These are phyloP conservation scores for Arthrobotrys entomopaga DNA, from an alignment of 2,329 filamentous ascomycete genomes.

Conservation along the genomic window DNA sequence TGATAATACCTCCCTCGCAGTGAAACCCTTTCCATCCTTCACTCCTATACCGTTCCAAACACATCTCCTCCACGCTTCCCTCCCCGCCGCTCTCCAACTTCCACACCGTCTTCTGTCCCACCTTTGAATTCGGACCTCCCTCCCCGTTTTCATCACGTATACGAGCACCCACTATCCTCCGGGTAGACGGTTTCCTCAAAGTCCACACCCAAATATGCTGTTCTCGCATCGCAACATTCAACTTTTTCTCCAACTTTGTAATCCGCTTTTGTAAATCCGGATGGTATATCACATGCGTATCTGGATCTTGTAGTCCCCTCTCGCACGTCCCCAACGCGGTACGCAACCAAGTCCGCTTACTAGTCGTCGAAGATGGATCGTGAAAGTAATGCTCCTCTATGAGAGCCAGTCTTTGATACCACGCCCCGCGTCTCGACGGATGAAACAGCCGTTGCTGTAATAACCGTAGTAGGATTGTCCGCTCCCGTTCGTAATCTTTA, in stretches of 20 bases:
- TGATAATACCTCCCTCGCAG: slow-evolving; percentile 86
- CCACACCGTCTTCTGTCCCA: slow-evolving; percentile 78
- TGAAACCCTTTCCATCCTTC: slow-evolving; percentile 96
- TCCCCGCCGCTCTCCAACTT: slow-evolving; percentile 74
- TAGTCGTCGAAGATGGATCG: slow-evolving; percentile 69
- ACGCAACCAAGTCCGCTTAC: slow-evolving; percentile 84
- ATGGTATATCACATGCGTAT: slow-evolving; percentile 92
- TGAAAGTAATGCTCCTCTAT: slow-evolving; percentile 96
- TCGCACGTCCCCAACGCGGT: slow-evolving; percentile 84
- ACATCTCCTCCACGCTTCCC: slow-evolving; percentile 94
- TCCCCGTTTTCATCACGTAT: slow-evolving; percentile 67
- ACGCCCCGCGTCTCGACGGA: slow-evolving; percentile 81
- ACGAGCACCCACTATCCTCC: slow-evolving; percentile 79
- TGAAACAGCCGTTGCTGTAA: slow-evolving; percentile 86
- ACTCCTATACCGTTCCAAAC: slow-evolving; percentile 82
- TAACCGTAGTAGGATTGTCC: slow-evolving; percentile 77
- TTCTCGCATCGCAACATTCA: slow-evolving; percentile 82
- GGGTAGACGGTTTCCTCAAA: slow-evolving; percentile 78
- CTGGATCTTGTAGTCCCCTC: slow-evolving; percentile 81
- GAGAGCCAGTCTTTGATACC: slow-evolving; percentile 95
- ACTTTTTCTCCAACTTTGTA: slow-evolving; percentile 84
- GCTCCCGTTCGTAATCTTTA: slow-evolving; percentile 81
- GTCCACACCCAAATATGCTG: slow-evolving; percentile 96
- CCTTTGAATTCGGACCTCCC: slow-evolving; percentile 57
- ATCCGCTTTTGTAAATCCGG: slow-evolving; percentile 94